phyloP scores from a whole-genome alignment of 805 yeast species.

The Helenozyma rhizophorensis region DNA sequence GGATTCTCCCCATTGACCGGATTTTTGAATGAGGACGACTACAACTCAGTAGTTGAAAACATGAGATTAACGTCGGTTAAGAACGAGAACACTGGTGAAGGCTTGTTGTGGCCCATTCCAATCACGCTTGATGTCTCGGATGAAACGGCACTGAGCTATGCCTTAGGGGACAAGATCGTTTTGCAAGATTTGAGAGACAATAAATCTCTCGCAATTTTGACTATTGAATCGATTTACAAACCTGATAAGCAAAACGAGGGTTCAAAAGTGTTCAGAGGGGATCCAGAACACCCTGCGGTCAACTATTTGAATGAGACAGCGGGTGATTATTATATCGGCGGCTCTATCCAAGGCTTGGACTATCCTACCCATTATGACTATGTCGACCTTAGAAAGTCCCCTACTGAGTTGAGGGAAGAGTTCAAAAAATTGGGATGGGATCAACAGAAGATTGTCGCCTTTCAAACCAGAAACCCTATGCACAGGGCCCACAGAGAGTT shows the following conservation, averaged over 20 bases:
- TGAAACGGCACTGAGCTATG: conserved; percentile 40
- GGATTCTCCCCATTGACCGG: conserved; percentile 86
- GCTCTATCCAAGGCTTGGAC: conserved; percentile 75
- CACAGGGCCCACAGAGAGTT: conserved; percentile 97
- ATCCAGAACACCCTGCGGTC: conserved; percentile 94
- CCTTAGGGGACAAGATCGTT: conserved; percentile 59
- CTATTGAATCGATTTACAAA: conserved; percentile 71
- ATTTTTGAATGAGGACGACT: conserved; percentile 63
- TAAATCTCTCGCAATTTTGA: conserved; percentile 72
- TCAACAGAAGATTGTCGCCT: conserved; percentile 73
- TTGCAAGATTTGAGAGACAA: conserved; percentile 81
- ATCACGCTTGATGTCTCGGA: conserved; percentile 77
- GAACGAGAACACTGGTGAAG: conserved; percentile 37
- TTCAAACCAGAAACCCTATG: conserved; percentile 98
- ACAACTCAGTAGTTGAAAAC: conserved; percentile 60
- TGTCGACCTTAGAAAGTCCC: conserved; percentile 81
- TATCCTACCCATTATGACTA: conserved; percentile 90
- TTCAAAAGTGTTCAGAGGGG: conserved; percentile 86
- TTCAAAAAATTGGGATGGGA: conserved; percentile 80
- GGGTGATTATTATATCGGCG: conserved; percentile 86
- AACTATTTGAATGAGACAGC: conserved; percentile 66
- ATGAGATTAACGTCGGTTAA: conserved; percentile 58
- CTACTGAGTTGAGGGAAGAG: conserved; percentile 84
- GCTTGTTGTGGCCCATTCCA: conserved; percentile 88
- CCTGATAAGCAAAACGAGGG: conserved; percentile 85